Evolutionary conservation across 2,329 filamentous ascomycete genomes (phyloP), one percentile per base, ranked within the genome.

Genomic region (Pseudogymnoascus sp.): DNA sequence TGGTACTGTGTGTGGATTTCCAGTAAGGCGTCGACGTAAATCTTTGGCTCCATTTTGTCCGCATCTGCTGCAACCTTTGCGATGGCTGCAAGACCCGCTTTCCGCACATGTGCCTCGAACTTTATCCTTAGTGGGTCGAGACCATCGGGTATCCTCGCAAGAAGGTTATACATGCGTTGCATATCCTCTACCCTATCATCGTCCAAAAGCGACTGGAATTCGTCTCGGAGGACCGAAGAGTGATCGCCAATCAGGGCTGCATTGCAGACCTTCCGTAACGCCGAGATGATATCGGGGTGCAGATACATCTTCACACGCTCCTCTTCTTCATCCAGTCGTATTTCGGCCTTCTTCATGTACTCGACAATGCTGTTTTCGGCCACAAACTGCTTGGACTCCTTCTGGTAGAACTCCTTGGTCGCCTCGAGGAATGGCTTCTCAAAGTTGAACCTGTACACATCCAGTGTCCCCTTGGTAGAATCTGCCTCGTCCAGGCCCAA

Each of bases 281-380:
- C 87, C 6, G 86, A 77, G 67, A 90, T 89, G 62, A 97, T 97
- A 74, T 99, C 94, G 35, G 86, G 84, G 70, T 97, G 91, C 50
- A 99, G 81, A 71, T 96, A 99, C 71, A 97, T 85, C 66, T 86
- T 86, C 8, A 99, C 94, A 25, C 94, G 90, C 71, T 93, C 90
- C 76, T 96, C 94, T 74, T 99, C 94, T 74, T 99, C 94, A 6
- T 90, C 85, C 63, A 99, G 77, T 32, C 94, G 87, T 41, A 85
- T 77, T 76, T 97, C 93, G 0, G 94, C 95, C 82, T 99, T 99
- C 80, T 97, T 97, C 94, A 99, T 97, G 76, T 97, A 99, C 72
- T 99, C 94, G 34, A 99, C 92, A 3, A 99, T 91, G 65, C 89
- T 96, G 73, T 99, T 99, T 74, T 97, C 93, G 9, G 91, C 90